Evolutionary conservation across 1,284 basidiomycete species (phyloP).

Genomic region (Cystobasidiaceae sp.): DNA sequence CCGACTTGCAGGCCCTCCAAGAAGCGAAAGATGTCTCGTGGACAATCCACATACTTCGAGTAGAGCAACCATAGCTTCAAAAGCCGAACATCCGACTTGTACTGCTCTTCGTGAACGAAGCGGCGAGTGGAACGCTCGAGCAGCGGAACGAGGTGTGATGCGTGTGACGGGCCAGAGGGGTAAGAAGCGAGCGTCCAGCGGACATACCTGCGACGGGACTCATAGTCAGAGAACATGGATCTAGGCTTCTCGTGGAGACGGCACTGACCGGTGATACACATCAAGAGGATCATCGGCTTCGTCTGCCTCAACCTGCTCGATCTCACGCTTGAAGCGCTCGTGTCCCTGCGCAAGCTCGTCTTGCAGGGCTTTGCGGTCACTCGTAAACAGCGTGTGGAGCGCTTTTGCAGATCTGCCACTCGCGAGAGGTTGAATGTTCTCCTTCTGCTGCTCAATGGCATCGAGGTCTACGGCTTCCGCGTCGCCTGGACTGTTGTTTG

Average conservation of each 20-base stretch:
- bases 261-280: slow-evolving; percentile 50
- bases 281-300: slow-evolving; percentile 50
- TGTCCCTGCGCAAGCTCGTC: slow-evolving; percentile 49
- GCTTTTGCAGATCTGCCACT: slow-evolving; percentile 56
- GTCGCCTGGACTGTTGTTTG: neutral
- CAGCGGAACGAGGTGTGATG: slow-evolving; percentile 56
- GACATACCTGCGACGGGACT: slow-evolving; percentile 22
- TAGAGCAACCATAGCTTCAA: slow-evolving; percentile 82
- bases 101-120: slow-evolving; percentile 72
- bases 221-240: neutral
- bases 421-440: slow-evolving; percentile 56
- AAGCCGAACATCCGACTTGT: slow-evolving; percentile 80
- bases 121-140: slow-evolving; percentile 69
- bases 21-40: slow-evolving; percentile 64
- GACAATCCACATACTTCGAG: slow-evolving; percentile 60
- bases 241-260: neutral
- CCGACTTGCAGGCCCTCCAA: slow-evolving; percentile 74
- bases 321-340: slow-evolving; percentile 46
- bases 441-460: slow-evolving; percentile 55
- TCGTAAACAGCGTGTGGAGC: slow-evolving; percentile 51
- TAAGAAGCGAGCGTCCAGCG: slow-evolving; percentile 33
- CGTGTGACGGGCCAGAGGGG: slow-evolving; percentile 32
- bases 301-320: slow-evolving; percentile 48
- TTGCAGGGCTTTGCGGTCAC: slow-evolving; percentile 47
- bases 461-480: slow-evolving; percentile 37